These are phyloP conservation scores for Hippophae rhamnoides DNA, from an alignment of 306 rosid genomes.

Conservation along the genomic window DNA sequence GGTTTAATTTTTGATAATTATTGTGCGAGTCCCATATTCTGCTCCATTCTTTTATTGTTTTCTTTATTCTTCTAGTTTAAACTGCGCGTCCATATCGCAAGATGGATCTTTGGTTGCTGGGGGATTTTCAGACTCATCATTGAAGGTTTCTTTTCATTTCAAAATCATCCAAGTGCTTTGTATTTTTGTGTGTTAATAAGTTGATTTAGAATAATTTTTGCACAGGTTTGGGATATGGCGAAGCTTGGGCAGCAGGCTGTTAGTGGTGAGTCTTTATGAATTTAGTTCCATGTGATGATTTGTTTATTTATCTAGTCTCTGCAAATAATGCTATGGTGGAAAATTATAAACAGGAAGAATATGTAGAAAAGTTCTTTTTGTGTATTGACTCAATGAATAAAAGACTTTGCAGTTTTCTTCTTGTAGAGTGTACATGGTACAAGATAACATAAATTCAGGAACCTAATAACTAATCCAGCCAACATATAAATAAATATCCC, in stretches of 20 bases:
- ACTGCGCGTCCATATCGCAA: conserved; percentile 86
- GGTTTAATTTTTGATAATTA: conserved; percentile 8
- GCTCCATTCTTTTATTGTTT: conserved; percentile 19
- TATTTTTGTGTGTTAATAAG: neutral
- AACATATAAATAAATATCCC: too few species aligned
- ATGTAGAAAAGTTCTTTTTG: too few species aligned
- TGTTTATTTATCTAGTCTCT: neutral
- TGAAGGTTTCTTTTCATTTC: conserved; percentile 45
- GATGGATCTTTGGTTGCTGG: conserved; percentile 95
- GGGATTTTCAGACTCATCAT: conserved; percentile 89
- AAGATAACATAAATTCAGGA: too few species aligned
- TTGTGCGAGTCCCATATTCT: conserved; percentile 16
- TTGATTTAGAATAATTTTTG: conserved; percentile 21
- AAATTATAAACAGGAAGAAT: too few species aligned
- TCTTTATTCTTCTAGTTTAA: conserved; percentile 42
- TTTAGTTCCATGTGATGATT: conserved; percentile 1
- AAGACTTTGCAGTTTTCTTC: too few species aligned
- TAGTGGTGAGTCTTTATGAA: conserved; percentile 43
- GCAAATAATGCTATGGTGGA: neutral
- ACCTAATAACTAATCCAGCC: too few species aligned
- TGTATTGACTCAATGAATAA: too few species aligned
- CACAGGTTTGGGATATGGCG: conserved; percentile 95
- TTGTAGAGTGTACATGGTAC: too few species aligned
- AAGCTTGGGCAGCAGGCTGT: conserved; percentile 72
- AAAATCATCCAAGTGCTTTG: neutral